Evolutionary conservation across 169 alveolate species (phyloP).

Genomic region (Plasmodium chabaudi): DNA sequence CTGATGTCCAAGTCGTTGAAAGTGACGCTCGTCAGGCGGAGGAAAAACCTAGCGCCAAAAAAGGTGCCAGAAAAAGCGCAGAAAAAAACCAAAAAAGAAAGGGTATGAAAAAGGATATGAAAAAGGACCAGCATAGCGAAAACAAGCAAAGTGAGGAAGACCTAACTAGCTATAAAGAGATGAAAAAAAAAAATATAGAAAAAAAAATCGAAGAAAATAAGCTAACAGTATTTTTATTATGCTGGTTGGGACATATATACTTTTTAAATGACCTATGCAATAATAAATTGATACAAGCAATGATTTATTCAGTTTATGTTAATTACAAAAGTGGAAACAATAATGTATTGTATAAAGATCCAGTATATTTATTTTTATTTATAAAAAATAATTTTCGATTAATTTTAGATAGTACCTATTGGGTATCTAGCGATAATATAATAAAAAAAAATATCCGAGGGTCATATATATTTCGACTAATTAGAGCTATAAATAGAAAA

Average conservation of each 20-base stretch:
- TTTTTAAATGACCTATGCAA: constrained; percentile 52
- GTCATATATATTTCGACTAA: constrained; percentile 31
- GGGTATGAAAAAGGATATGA: background rate
- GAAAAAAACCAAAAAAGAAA: background rate
- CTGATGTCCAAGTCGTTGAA: constrained; percentile 4
- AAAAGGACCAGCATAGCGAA: background rate
- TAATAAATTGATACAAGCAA: constrained; percentile 33
- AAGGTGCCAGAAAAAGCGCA: background rate
- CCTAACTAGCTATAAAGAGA: constrained; percentile 2
- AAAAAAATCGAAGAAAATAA: constrained; percentile 61
- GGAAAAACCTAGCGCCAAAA: background rate
- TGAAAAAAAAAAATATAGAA: constrained; percentile 23
- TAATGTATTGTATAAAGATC: constrained; percentile 49
- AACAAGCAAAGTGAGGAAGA: background rate
- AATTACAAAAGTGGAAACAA: constrained; percentile 19
- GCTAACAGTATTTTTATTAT: constrained; percentile 22
- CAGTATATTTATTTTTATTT: constrained; percentile 54
- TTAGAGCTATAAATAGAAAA: constrained; percentile 47
- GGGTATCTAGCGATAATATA: constrained; percentile 38
- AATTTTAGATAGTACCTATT: constrained; percentile 15
- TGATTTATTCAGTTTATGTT: constrained; percentile 65
- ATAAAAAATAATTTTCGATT: constrained; percentile 28
- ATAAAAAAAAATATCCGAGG: constrained; percentile 27
- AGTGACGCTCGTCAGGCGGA: background rate
- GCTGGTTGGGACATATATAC: constrained; percentile 44